Conservation (phyloP, 805 yeast genomes). For the Saturnispora saitoi region DNA sequence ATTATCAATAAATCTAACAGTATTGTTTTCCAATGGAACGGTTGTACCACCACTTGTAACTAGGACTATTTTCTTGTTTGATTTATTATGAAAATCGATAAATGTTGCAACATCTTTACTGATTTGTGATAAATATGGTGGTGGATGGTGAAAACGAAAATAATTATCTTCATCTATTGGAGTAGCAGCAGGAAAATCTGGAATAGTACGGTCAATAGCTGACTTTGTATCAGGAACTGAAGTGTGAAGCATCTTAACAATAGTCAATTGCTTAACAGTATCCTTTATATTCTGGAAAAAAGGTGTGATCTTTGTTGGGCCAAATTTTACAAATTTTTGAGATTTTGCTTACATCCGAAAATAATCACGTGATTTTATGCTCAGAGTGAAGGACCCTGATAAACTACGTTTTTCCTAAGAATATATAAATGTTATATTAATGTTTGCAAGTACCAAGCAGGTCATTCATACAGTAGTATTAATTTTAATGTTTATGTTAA, state of each 20-base stretch:
- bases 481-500: too few relatives aligned
- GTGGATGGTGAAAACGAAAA: slow-evolving; percentile 65
- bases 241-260: slow-evolving; percentile 35
- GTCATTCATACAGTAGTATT: too few relatives aligned
- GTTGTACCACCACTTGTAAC: slow-evolving; percentile 98
- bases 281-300: not conserved
- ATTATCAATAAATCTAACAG: slow-evolving; percentile 93
- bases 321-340: not conserved
- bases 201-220: slow-evolving; percentile 74
- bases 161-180: slow-evolving; percentile 66
- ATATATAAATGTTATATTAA: too few relatives aligned
- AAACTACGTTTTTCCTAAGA: too few relatives aligned
- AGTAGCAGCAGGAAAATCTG: slow-evolving; percentile 72
- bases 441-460: too few relatives aligned
- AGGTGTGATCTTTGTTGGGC: not conserved
- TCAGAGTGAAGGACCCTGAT: too few relatives aligned
- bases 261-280: not conserved
- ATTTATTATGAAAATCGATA: slow-evolving; percentile 43
- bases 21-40: slow-evolving; percentile 93
- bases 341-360: too few relatives aligned
- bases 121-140: slow-evolving; percentile 60
- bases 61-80: slow-evolving; percentile 50
- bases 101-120: slow-evolving; percentile 51
- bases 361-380: too few relatives aligned
- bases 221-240: slow-evolving; percentile 58